phyloP scores from a whole-genome alignment of 2,329 filamentous ascomycete species.

The Leptosphaerulina australis region DNA sequence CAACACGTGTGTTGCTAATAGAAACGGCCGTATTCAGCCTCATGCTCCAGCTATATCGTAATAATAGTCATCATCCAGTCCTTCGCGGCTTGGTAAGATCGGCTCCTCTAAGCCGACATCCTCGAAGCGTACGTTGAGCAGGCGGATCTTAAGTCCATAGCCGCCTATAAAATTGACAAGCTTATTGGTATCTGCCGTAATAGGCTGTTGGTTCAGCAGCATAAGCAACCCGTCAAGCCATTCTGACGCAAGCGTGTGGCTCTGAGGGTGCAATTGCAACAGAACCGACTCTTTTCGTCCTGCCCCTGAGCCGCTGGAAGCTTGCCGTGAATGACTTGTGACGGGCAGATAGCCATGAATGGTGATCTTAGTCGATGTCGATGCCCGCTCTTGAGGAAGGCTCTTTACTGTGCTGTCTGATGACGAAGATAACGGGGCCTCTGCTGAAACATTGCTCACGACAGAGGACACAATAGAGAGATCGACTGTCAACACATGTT shows the following conservation, averaged over 20 bases:
- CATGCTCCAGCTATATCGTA: conserved; percentile 65
- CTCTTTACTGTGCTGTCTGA: conserved; percentile 55
- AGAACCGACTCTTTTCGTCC: conserved; percentile 70
- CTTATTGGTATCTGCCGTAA: conserved; percentile 95
- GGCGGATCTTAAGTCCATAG: conserved; percentile 88
- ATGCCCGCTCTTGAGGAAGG: conserved; percentile 37
- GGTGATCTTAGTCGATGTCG: conserved; percentile 79
- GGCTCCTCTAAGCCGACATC: conserved; percentile 73
- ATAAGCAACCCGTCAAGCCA: conserved; percentile 96
- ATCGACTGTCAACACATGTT: conserved; percentile 64
- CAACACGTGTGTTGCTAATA: conserved; percentile 8
- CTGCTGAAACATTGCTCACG: conserved; percentile 85
- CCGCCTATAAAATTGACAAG: conserved; percentile 83
- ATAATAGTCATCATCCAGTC: conserved; percentile 90
- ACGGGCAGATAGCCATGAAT: conserved; percentile 73
- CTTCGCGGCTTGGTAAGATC: conserved; percentile 79
- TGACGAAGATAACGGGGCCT: conserved; percentile 56
- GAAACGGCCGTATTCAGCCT: conserved; percentile 16
- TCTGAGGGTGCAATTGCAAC: conserved; percentile 80
- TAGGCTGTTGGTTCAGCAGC: conserved; percentile 92
- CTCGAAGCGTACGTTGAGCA: conserved; percentile 90
- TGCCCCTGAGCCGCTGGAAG: conserved; percentile 38
- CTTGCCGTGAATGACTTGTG: conserved; percentile 35
- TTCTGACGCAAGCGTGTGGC: conserved; percentile 84
- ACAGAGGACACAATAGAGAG: conserved; percentile 88